Percentiles rank a stretch among this genome's conserved stretches.
phyloP scores from a whole-genome alignment of 2,329 filamentous ascomycete genomes.

The Colletotrichum paranaense region DNA sequence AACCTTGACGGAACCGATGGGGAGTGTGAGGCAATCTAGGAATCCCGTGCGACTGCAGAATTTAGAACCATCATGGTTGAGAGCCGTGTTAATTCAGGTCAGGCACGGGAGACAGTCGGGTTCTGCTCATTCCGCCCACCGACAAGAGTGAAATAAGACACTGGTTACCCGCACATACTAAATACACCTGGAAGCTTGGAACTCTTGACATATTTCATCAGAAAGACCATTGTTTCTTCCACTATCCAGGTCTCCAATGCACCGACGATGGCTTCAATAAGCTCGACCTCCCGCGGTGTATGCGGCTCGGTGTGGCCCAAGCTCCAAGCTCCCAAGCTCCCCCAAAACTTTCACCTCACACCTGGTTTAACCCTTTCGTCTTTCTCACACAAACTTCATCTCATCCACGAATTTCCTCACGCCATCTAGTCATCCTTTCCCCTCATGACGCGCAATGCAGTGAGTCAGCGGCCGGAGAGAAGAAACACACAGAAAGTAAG shows the following conservation, averaged over 20 bases:
- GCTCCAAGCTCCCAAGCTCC: not conserved
- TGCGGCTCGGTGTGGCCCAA: conserved; percentile 21
- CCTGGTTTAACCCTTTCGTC: not conserved
- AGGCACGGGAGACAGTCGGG: not conserved
- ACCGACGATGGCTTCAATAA: not conserved
- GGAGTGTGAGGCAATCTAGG: not conserved
- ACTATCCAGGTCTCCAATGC: not conserved
- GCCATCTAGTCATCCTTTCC: not conserved
- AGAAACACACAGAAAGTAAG: not conserved
- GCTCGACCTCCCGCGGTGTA: not conserved
- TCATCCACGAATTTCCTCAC: not conserved
- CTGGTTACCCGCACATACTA: too few species aligned
- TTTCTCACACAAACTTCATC: not conserved
- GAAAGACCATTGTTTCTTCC: not conserved
- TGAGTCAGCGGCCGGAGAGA: not conserved
- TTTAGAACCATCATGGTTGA: not conserved
- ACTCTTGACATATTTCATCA: not conserved
- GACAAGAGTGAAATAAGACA: not conserved
- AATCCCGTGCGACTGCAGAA: not conserved
- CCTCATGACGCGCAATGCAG: not conserved
- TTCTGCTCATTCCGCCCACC: not conserved
- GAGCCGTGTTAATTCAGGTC: not conserved
- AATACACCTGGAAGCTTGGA: not conserved
- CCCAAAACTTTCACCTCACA: not conserved
- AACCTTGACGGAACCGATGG: not conserved